Evolutionary conservation across 2,329 filamentous ascomycete species (phyloP).

Genomic region (Fragosphaeria purpurea): DNA sequence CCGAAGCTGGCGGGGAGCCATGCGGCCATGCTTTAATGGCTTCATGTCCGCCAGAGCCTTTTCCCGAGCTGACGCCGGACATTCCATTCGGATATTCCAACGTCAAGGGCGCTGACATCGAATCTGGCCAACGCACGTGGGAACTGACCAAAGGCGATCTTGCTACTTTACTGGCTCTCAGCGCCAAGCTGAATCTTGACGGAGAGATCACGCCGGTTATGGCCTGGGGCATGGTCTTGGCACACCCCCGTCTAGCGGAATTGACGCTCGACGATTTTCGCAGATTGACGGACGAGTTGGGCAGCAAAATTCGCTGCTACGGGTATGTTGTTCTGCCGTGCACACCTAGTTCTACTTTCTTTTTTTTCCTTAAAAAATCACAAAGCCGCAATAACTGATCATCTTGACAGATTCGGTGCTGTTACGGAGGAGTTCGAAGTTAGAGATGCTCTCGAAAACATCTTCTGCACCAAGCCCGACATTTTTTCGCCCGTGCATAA

Average conservation of each 20-base stretch:
- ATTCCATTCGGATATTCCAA: slow-evolving; percentile 43
- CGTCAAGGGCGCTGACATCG: slow-evolving; percentile 15
- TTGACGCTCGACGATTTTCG: slow-evolving; percentile 60
- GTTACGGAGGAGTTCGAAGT: slow-evolving; percentile 61
- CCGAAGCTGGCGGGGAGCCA: slow-evolving; percentile 52
- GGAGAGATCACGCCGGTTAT: slow-evolving; percentile 92
- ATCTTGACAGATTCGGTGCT: slow-evolving; percentile 43
- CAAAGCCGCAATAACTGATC: too few relatives aligned
- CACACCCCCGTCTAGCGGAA: slow-evolving; percentile 57
- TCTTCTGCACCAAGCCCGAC: slow-evolving; percentile 51
- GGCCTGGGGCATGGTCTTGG: slow-evolving; percentile 78
- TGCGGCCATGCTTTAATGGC: slow-evolving; percentile 93
- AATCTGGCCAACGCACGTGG: slow-evolving; percentile 59
- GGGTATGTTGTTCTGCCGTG: slow-evolving; percentile 51
- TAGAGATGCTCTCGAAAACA: slow-evolving; percentile 63
- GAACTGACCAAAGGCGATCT: slow-evolving; percentile 69
- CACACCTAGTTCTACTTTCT: slow-evolving; percentile 1
- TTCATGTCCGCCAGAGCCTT: slow-evolving; percentile 66
- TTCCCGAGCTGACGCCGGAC: slow-evolving; percentile 37
- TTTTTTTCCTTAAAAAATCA: neutral
- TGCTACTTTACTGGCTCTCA: slow-evolving; percentile 72
- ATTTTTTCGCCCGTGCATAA: neutral
- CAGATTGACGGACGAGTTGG: slow-evolving; percentile 61
- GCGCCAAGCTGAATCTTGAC: slow-evolving; percentile 69
- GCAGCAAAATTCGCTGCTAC: slow-evolving; percentile 80